phyloP scores from a whole-genome alignment of 306 rosid species.

The Medicago lupulina region DNA sequence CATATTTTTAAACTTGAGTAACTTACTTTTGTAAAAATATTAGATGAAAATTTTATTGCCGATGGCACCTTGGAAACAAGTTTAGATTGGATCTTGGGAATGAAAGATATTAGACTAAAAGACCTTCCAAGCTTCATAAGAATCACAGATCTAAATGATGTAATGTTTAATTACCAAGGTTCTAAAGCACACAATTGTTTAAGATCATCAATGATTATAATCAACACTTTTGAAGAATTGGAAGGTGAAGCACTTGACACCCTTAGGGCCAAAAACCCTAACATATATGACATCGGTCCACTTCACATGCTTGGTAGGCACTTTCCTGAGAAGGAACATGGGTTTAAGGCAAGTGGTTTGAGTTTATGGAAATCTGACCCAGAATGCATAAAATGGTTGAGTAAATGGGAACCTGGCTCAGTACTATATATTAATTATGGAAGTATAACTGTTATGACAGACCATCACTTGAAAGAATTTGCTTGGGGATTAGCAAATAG shows the following conservation, averaged over 20 bases:
- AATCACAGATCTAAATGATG: slow-evolving; percentile 7
- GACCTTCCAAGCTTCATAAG: slow-evolving; percentile 33
- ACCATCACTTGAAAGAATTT: slow-evolving; percentile 21
- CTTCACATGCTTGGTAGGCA: slow-evolving; percentile 23
- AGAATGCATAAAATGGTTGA: slow-evolving; percentile 21
- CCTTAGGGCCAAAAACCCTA: neutral
- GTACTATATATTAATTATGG: slow-evolving; percentile 37
- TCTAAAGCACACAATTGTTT: slow-evolving; percentile 1
- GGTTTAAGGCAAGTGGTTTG: slow-evolving; percentile 12
- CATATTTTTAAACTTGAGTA: neutral
- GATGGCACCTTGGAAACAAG: slow-evolving; percentile 18
- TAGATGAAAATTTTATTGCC: neutral
- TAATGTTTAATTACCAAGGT: neutral
- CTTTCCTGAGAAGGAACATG: slow-evolving; percentile 11
- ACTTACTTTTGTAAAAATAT: neutral
- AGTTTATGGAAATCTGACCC: slow-evolving; percentile 27
- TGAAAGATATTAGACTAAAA: slow-evolving; percentile 27
- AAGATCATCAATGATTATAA: slow-evolving; percentile 14
- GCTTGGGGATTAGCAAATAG: slow-evolving; percentile 32
- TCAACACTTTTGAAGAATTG: slow-evolving; percentile 33
- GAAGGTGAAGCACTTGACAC: neutral
- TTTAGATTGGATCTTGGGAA: slow-evolving; percentile 22
- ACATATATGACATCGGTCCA: slow-evolving; percentile 22
- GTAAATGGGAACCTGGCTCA: slow-evolving; percentile 8
- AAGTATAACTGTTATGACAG: slow-evolving; percentile 20